These are phyloP conservation scores for Kandelia obovata DNA, from an alignment of 345 rosid genomes.

Conservation along the genomic window DNA sequence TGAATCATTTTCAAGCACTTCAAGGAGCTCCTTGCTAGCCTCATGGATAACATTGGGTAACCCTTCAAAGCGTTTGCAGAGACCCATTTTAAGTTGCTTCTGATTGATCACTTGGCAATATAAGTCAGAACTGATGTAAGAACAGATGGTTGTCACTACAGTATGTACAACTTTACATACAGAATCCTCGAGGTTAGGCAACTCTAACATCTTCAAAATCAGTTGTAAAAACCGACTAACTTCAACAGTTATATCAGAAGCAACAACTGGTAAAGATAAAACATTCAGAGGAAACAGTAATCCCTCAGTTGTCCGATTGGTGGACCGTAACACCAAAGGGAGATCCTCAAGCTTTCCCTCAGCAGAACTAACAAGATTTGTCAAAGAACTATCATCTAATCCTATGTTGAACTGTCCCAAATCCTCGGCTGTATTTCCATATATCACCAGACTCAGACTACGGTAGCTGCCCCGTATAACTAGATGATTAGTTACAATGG, in stretches of 20 bases:
- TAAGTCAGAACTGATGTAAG: conserved; percentile 45
- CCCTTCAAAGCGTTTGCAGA: conserved; percentile 41
- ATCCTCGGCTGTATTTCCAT: conserved; percentile 96
- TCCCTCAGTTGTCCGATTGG: conserved; percentile 64
- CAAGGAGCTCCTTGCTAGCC: conserved; percentile 55
- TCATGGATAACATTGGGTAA: conserved; percentile 39
- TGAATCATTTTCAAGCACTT: conserved; percentile 36
- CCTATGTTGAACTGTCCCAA: conserved; percentile 95
- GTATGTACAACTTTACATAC: conserved; percentile 49
- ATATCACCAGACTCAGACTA: conserved; percentile 83
- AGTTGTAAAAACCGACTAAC: conserved; percentile 69
- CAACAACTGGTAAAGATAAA: conserved; percentile 52
- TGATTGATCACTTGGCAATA: conserved; percentile 34
- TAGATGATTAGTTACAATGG: conserved; percentile 94
- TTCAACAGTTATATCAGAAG: conserved; percentile 59
- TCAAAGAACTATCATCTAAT: conserved; percentile 84
- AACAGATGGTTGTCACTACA: conserved; percentile 54
- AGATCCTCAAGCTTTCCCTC: conserved; percentile 93
- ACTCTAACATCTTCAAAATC: conserved; percentile 54
- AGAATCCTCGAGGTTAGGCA: conserved; percentile 41
- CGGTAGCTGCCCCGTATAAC: conserved; percentile 96
- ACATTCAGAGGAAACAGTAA: conserved; percentile 57
- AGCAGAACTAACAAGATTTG: conserved; percentile 76
- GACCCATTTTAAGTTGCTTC: conserved; percentile 38
- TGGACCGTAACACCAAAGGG: conserved; percentile 71